Conservation (phyloP, 345 rosid species). For the Pugionium cornutum region DNA sequence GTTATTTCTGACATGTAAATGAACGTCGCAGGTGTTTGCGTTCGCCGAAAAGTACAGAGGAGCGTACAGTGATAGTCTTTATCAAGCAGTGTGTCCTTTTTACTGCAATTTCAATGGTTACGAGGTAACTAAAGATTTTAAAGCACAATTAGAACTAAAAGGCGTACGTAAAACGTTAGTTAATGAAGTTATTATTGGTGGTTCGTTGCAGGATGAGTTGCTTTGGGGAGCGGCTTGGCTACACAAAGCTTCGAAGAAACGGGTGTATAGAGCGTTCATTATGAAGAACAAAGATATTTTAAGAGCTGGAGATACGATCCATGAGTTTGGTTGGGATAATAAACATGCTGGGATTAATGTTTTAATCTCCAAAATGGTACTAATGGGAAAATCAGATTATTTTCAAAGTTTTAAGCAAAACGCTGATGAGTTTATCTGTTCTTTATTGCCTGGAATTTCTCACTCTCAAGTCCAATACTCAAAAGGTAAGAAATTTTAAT, state of each 20-base stretch:
- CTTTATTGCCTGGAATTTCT: constrained; percentile 83
- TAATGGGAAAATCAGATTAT: constrained; percentile 84
- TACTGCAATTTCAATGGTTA: constrained; percentile 90
- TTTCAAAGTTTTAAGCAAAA: constrained; percentile 80
- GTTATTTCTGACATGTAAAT: too few species aligned
- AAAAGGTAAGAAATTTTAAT: constrained; percentile 50
- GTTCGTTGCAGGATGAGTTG: constrained; percentile 69
- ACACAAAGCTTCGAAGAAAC: constrained; percentile 77
- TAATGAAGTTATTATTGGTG: constrained; percentile 2
- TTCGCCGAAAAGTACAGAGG: constrained; percentile 87
- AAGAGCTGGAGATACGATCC: constrained; percentile 79
- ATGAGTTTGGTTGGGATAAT: constrained; percentile 97
- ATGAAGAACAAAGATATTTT: constrained; percentile 65
- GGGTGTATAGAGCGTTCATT: constrained; percentile 68
- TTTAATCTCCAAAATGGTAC: constrained; percentile 88
- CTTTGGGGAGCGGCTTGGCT: constrained; percentile 97
- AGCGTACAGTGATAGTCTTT: constrained; percentile 72
- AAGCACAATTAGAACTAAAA: neutral
- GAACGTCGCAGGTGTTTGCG: constrained; percentile 59
- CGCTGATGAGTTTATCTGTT: constrained; percentile 90
- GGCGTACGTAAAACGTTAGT: neutral
- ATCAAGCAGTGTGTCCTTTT: constrained; percentile 82
- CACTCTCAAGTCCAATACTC: constrained; percentile 89
- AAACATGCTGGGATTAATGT: constrained; percentile 92
- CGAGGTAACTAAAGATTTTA: constrained; percentile 50